A percentile compares a stretch with the other conserved stretches of the same genome.
phyloP scores from a whole-genome alignment of 1,284 basidiomycete genomes.

The Ganoderma leucocontextum region DNA sequence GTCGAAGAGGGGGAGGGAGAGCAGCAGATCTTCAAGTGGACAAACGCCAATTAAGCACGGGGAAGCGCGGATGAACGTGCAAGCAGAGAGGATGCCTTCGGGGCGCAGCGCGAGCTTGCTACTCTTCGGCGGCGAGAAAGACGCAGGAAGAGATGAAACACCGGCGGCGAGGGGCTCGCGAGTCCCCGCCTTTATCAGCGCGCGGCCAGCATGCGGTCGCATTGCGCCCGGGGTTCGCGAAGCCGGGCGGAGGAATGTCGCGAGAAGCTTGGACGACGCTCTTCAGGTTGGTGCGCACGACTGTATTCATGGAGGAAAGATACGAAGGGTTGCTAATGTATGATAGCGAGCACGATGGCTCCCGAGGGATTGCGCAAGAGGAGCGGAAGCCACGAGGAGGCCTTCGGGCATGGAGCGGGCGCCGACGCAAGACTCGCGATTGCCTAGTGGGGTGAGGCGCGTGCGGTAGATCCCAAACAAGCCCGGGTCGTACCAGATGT shows the following conservation, averaged over 20 bases:
- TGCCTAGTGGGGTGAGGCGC: conserved; percentile 10
- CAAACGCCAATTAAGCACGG: conserved; percentile 1
- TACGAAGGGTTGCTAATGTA: conserved; percentile 1
- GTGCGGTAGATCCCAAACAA: conserved; percentile 17
- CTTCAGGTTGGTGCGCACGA: conserved; percentile 16
- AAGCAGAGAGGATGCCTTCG: too few relatives aligned
- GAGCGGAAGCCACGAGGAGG: conserved; percentile 18
- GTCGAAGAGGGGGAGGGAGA: not conserved
- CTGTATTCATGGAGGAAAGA: conserved; percentile 19
- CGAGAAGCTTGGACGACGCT: conserved; percentile 32
- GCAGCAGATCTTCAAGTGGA: not conserved
- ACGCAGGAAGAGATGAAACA: conserved; percentile 11
- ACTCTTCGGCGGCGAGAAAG: not conserved
- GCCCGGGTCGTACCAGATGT: conserved; percentile 7
- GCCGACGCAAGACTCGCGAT: conserved; percentile 12
- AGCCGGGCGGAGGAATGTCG: conserved; percentile 36
- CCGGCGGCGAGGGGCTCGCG: conserved; percentile 2
- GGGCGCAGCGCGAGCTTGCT: not conserved
- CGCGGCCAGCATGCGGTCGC: conserved; percentile 19
- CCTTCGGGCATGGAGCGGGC: not conserved
- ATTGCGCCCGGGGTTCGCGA: conserved; percentile 31
- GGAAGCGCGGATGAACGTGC: not conserved
- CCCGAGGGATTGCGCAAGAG: not conserved
- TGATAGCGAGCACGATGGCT: conserved; percentile 11
- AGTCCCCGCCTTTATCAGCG: conserved; percentile 26